Conservation (phyloP, 805 yeast genomes). For the Brettanomyces anomalus region DNA sequence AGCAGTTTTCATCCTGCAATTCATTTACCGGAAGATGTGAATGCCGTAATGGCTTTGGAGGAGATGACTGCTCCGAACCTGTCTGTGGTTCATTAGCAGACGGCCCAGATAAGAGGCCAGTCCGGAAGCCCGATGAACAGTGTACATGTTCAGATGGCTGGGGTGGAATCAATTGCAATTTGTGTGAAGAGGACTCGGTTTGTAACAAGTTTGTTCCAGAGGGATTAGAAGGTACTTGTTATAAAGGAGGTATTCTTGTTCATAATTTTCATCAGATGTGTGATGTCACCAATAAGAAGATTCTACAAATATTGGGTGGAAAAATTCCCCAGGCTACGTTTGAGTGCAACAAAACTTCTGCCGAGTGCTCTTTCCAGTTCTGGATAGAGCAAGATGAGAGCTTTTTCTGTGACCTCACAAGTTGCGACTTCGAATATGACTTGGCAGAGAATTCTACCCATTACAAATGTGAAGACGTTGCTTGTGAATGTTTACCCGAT, state of each 20-base stretch:
- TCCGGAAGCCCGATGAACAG: constrained; percentile 38
- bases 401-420: constrained; percentile 74
- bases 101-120: constrained; percentile 52
- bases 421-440: constrained; percentile 67
- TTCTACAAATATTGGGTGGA: constrained; percentile 70
- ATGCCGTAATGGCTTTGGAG: constrained; percentile 89
- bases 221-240: constrained; percentile 77
- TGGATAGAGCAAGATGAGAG: constrained; percentile 92
- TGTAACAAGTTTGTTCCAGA: constrained; percentile 89
- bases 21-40: constrained; percentile 85
- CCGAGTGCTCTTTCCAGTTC: constrained; percentile 79
- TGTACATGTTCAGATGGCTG: constrained; percentile 84
- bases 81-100: constrained; percentile 73
- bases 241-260: constrained; percentile 74
- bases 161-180: constrained; percentile 89
- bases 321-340: constrained; percentile 87
- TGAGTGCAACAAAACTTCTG: constrained; percentile 64
- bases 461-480: constrained; percentile 66
- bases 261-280: constrained; percentile 83
- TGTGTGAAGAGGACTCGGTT: constrained; percentile 63
- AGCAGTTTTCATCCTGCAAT: constrained; percentile 86
- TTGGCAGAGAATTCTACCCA: constrained; percentile 55
- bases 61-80: constrained; percentile 84
- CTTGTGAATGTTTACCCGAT: constrained; percentile 88
- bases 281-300: constrained; percentile 85